Base-by-base conservation (phyloP, 371 early-diverging fungal genomes). In the Syncephalastrum monosporum region DNA sequence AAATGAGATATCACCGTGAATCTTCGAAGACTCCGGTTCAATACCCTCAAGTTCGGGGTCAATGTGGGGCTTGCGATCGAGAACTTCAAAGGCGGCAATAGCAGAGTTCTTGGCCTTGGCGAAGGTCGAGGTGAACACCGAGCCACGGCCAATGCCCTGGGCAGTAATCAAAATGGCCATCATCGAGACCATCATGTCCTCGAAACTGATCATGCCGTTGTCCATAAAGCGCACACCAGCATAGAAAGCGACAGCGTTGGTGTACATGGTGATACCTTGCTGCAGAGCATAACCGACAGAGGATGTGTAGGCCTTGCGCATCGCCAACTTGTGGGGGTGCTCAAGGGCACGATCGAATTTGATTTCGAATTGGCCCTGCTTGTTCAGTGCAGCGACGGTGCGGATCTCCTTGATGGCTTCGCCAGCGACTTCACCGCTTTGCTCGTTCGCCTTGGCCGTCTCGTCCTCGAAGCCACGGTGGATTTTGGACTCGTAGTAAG, bases 391-490 rank as follows among this genome's bases (percentile, higher is more conserved):
- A 41, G 86, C 83, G 17, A 97, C 94, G 3, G 97, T 96, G 42
- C 96, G 86, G 53, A 97, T 89, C 72, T 89, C 86, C 56, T 85
- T 75, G 50, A 97, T 87, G 25, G 92, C 91, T 68, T 97, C 97
- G 63, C 83, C 81, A 47, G 93, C 91, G 47, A 85, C 81, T 68
- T 87, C 87, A 57, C 87, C 86, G 43, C 88, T 82, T 24, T 81
- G 74, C 63, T 86, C 83, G 57, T 90, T 89, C 0, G 88, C 85
- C 56, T 82, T 82, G 63, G 81, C 77, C 45, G 81, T 85, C 61
- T 85, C 75, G 51, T 74, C 72, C 46, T 85, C 84, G 50, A 77
- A 81, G 53, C 85, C 83, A 54, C 74, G 72, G 14, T 75, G 69
- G 23, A 76, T 72, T 27, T 66, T 70, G 54, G 73, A 65, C 53